Conservation (phyloP, 2,329 filamentous ascomycete species). For the Pseudogymnoascus sp. region DNA sequence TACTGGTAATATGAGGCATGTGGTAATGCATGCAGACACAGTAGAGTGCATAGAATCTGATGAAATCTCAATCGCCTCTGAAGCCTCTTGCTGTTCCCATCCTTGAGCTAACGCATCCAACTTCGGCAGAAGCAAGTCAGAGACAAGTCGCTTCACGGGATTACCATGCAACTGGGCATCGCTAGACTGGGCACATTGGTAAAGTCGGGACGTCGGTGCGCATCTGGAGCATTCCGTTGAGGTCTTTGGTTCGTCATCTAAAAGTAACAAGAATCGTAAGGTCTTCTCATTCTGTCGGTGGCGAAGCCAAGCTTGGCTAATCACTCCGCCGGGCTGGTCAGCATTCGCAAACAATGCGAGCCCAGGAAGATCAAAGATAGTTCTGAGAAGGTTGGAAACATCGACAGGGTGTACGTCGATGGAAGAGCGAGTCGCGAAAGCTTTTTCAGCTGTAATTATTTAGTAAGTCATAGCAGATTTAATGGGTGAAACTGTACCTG, state of each 20-base stretch:
- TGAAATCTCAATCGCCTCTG: constrained; percentile 21
- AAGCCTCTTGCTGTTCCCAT: constrained; percentile 20
- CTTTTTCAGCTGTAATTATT: constrained; percentile 48
- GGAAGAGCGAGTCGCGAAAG: constrained; percentile 56
- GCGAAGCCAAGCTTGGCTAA: constrained; percentile 27
- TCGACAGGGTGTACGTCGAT: constrained; percentile 56
- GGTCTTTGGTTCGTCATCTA: constrained; percentile 27
- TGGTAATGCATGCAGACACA: constrained; percentile 22
- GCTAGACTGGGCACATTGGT: neutral
- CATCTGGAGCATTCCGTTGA: constrained; percentile 18
- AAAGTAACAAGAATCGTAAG: constrained; percentile 46
- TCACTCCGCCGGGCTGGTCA: constrained; percentile 19
- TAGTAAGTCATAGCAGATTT: constrained; percentile 11
- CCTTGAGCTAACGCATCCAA: constrained; percentile 19
- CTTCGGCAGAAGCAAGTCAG: constrained; percentile 25
- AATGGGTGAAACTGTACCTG: constrained; percentile 45
- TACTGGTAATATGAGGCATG: constrained; percentile 20
- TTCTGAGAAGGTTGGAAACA: constrained; percentile 58
- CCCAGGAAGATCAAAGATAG: constrained; percentile 49
- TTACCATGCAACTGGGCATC: constrained; percentile 19
- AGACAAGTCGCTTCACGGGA: constrained; percentile 22
- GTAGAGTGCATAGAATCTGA: constrained; percentile 23
- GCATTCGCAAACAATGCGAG: constrained; percentile 11
- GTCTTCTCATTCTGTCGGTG: constrained; percentile 33
- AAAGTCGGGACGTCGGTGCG: neutral